Percentiles rank a stretch among this genome's conserved stretches.
These are phyloP conservation scores for Pelargonium fulgidum DNA, from an alignment of 441 rosid genomes.

Conservation along the genomic window DNA sequence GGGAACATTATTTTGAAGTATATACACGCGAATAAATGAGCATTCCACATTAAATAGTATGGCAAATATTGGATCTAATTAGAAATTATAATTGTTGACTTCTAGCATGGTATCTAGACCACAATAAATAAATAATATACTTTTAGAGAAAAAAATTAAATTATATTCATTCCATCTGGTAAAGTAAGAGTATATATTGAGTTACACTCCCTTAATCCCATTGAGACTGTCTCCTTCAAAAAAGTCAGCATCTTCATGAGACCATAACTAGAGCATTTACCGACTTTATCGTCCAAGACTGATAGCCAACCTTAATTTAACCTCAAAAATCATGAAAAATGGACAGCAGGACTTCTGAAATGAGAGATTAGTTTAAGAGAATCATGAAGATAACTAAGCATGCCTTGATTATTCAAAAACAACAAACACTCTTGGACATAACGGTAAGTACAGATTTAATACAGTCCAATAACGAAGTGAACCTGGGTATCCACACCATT, in stretches of 20 bases:
- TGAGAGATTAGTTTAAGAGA: background rate
- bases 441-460: background rate
- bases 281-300: background rate
- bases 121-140: background rate
- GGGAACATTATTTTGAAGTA: background rate
- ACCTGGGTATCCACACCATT: slow-evolving; percentile 72
- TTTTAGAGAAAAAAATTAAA: background rate
- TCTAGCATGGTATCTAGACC: background rate
- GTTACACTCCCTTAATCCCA: slow-evolving; percentile 1
- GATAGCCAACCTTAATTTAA: background rate
- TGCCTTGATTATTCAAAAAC: background rate
- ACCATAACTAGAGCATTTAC: background rate
- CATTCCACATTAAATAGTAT: background rate
- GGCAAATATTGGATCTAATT: background rate
- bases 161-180: background rate
- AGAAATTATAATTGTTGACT: background rate
- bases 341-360: background rate
- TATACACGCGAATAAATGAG: background rate
- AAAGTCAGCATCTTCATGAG: background rate
- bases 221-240: background rate
- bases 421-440: slow-evolving; percentile 6
- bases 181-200: background rate
- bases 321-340: background rate
- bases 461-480: slow-evolving; percentile 5
- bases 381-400: background rate